These are phyloP conservation scores for Pholiota molesta DNA, from an alignment of 768 basidiomycete species.

Conservation along the genomic window DNA sequence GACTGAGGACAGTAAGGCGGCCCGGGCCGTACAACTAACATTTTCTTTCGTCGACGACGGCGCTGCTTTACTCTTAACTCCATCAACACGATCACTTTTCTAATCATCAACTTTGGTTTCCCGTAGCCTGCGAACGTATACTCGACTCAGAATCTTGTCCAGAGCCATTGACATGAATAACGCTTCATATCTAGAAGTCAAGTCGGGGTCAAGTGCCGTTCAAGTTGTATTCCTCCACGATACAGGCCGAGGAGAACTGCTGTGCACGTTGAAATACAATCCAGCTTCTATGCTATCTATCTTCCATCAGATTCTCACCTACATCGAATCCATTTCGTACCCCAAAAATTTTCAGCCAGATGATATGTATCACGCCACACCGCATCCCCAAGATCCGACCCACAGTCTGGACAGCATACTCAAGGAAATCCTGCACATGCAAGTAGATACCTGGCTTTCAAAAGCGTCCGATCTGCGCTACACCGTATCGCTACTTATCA, in stretches of 20 bases:
- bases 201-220: neutral
- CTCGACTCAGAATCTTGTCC: neutral
- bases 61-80: no score
- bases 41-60: neutral
- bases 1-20: neutral
- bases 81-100: neutral
- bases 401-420: neutral
- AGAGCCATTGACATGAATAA: neutral
- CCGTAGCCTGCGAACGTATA: neutral
- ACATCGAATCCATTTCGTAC: neutral
- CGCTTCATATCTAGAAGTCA: neutral
- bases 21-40: neutral
- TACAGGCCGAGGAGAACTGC: neutral
- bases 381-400: conserved; percentile 1
- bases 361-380: conserved; percentile 1
- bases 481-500: neutral
- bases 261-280: neutral
- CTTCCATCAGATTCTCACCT: neutral
- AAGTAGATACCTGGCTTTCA: neutral
- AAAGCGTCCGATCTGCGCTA: neutral
- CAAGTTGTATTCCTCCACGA: neutral
- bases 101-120: neutral
- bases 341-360: neutral
- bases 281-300: neutral
- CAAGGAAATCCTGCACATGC: neutral